A percentile compares a stretch with the other conserved stretches of the same genome.
These are phyloP conservation scores for Colletotrichum sp. DNA, from an alignment of 2,329 filamentous ascomycete genomes.

Conservation along the genomic window DNA sequence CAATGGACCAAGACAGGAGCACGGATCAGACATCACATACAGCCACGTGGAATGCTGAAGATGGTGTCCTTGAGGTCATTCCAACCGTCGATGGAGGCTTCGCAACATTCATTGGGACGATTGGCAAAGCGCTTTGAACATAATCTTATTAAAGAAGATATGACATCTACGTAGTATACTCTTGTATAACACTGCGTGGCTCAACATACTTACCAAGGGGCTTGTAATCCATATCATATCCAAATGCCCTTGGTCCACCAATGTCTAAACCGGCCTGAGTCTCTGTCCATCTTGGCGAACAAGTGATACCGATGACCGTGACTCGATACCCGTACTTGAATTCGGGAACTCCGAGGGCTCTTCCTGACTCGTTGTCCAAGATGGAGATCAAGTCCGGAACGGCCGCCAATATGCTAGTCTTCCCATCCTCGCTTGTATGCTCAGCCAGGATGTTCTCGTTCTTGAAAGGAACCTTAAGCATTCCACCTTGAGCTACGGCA, in stretches of 20 bases:
- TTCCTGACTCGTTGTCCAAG: slow-evolving; percentile 60
- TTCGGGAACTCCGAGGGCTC: slow-evolving; percentile 62
- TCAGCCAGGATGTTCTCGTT: slow-evolving; percentile 57
- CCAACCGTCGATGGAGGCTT: background rate
- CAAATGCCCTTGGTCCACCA: slow-evolving; percentile 44
- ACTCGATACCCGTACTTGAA: slow-evolving; percentile 60
- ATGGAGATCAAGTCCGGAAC: slow-evolving; percentile 63
- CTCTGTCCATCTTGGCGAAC: slow-evolving; percentile 58
- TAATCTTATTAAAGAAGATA: background rate
- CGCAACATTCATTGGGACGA: background rate
- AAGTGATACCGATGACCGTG: slow-evolving; percentile 58
- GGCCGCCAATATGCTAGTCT: slow-evolving; percentile 46
- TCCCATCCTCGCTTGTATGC: slow-evolving; percentile 41
- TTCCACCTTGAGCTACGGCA: slow-evolving; percentile 21
- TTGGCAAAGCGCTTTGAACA: background rate
- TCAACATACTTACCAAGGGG: slow-evolving; percentile 56
- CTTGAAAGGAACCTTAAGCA: slow-evolving; percentile 30
- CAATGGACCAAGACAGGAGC: background rate
- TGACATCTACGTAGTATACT: background rate
- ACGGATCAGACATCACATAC: background rate
- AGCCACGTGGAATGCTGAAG: background rate
- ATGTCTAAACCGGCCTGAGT: slow-evolving; percentile 52
- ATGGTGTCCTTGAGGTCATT: background rate
- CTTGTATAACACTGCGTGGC: slow-evolving; percentile 56
- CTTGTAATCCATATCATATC: slow-evolving; percentile 49